Percentiles rank a stretch among this genome's conserved stretches.
Evolutionary conservation across 805 yeast species (phyloP).

Genomic region (Candida michaelii): DNA sequence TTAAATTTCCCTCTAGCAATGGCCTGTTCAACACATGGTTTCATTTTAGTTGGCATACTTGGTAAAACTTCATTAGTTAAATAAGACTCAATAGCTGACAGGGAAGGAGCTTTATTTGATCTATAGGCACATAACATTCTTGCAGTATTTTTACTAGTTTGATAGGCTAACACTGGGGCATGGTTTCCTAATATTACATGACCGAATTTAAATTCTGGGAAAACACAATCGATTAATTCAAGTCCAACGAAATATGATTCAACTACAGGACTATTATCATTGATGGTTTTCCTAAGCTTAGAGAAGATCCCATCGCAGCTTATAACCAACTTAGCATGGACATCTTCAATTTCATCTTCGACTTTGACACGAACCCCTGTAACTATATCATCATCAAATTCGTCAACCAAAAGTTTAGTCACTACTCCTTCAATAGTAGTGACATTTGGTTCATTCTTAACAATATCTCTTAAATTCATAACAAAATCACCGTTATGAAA

Average conservation of each 20-base stretch:
- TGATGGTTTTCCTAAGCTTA: constrained; percentile 76
- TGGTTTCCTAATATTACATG: constrained; percentile 87
- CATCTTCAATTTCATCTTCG: constrained; percentile 37
- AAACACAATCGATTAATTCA: constrained; percentile 66
- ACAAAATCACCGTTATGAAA: constrained; percentile 93
- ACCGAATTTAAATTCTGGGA: constrained; percentile 77
- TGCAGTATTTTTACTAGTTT: constrained; percentile 78
- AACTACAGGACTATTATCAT: constrained; percentile 59
- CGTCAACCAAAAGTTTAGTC: constrained; percentile 58
- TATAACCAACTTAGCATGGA: constrained; percentile 66
- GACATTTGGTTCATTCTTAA: constrained; percentile 67
- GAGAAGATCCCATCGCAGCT: constrained; percentile 95
- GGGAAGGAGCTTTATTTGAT: constrained; percentile 69
- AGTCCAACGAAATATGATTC: constrained; percentile 88
- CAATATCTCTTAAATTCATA: constrained; percentile 70
- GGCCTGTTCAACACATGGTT: constrained; percentile 70
- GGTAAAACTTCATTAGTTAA: constrained; percentile 62
- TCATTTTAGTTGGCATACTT: constrained; percentile 59
- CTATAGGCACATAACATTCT: constrained; percentile 88
- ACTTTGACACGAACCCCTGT: constrained; percentile 70
- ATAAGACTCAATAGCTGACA: constrained; percentile 60
- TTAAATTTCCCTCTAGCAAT: constrained; percentile 56
- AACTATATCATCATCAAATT: constrained; percentile 49
- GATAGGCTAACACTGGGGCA: constrained; percentile 87
- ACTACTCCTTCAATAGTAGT: constrained; percentile 83